Evolutionary conservation across 345 rosid genomes (phyloP).

Genomic region (Brassica juncea): DNA sequence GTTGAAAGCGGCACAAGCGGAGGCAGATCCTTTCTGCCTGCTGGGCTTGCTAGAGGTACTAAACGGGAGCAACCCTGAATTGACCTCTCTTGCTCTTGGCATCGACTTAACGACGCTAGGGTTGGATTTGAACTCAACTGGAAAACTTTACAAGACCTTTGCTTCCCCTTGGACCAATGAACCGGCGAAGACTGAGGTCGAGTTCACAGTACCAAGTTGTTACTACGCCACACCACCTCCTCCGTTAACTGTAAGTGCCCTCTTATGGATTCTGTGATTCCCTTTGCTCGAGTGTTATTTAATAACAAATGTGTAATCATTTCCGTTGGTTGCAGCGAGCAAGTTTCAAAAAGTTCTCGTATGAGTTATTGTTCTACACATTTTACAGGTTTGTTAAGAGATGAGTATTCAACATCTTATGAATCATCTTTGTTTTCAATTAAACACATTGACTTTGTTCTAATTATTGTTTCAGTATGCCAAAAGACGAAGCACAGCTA

Average conservation of each 20-base stretch:
- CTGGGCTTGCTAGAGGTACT: conserved; percentile 79
- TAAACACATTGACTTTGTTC: neutral
- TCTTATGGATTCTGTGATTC: conserved; percentile 7
- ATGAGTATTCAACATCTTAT: neutral
- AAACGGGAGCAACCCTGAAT: conserved; percentile 77
- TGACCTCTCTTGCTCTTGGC: conserved; percentile 83
- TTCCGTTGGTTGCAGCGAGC: conserved; percentile 66
- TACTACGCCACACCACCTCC: conserved; percentile 93
- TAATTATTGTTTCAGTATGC: conserved; percentile 68
- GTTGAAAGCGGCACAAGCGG: conserved; percentile 68
- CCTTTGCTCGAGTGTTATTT: neutral
- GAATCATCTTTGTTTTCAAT: conserved; percentile 1
- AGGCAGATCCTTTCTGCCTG: conserved; percentile 78
- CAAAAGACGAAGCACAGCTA: conserved; percentile 94
- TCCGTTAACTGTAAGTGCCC: conserved; percentile 59
- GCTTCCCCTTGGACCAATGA: conserved; percentile 99
- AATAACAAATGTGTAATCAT: neutral
- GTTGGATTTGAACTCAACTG: conserved; percentile 84
- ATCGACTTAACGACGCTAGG: conserved; percentile 95
- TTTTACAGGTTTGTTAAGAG: conserved; percentile 73
- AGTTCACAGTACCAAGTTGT: conserved; percentile 88
- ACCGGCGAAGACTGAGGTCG: conserved; percentile 90
- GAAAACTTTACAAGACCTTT: conserved; percentile 94
- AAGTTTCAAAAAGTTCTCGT: conserved; percentile 71
- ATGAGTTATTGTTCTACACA: conserved; percentile 75